Base-by-base conservation (phyloP, 2,329 filamentous ascomycete species). In the Ophiosphaerella herpotricha region DNA sequence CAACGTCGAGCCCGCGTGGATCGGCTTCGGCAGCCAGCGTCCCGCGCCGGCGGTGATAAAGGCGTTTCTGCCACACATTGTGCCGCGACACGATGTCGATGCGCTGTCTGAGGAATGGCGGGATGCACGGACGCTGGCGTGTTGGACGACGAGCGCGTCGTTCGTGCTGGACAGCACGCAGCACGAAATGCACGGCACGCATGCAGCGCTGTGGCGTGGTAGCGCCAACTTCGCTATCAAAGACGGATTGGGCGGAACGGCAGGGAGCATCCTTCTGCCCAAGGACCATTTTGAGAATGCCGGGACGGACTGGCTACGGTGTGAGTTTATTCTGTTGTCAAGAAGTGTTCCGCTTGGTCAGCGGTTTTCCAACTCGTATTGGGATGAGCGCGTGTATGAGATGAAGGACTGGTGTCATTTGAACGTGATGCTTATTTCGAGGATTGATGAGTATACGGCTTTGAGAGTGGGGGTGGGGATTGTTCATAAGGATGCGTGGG, bases 401-500 rank as follows among this genome's bases (percentile, higher is more conserved):
- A 29, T 38, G 9, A 16, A 31, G 11, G 38, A 37, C 14, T 49
- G 50, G 46, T 49, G 46, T 37, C 31, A 31, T 23, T 18, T 54
- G 16, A 54, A 54, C 31, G 46, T 54, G 7, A 49, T 54, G 50
- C 37, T 49, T 34, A 43, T 54, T 13, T 34, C 29, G 24, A 35
- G 39, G 33, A 26, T 39, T 11, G 29, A 29, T 18, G 46, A 39
- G 6, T 33, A 45, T 2, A 35, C 24, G 13, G 50, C 43, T 6
- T 16, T 37, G 2, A 34, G 50, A n/a, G 39, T 50, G 5, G 46
- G 46, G 21, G 43, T 47, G 2, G 50, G 46, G 5, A 23, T 54
- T 12, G 24, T 54, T 12, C 46, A 49, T 40, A 40, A 54, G 24
- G 50, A 54, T 36, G 50, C 46, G 7, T 54, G 50, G 50, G 26